A percentile compares a stretch with the other conserved stretches of the same genome.
Conservation (phyloP, 2,329 filamentous ascomycete species). For the Penicillium sp. region DNA sequence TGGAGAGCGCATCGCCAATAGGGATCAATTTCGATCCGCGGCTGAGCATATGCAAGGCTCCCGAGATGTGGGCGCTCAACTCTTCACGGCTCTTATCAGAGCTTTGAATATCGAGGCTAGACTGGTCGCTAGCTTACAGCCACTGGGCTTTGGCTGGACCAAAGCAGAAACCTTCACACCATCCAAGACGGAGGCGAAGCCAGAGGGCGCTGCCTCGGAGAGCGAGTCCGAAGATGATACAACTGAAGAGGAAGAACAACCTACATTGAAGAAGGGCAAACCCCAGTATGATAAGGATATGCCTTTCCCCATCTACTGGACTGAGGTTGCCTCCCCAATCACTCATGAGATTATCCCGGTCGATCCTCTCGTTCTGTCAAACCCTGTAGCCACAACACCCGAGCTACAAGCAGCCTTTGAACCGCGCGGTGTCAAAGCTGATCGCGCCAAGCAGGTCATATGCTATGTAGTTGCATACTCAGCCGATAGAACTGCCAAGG, state of each 20-base stretch:
- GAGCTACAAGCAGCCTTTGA: slow-evolving; percentile 78
- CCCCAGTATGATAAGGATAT: slow-evolving; percentile 75
- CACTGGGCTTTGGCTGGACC: slow-evolving; percentile 87
- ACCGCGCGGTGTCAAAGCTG: slow-evolving; percentile 80
- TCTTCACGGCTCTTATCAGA: slow-evolving; percentile 85
- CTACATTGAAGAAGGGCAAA: slow-evolving; percentile 48
- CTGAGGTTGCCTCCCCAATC: slow-evolving; percentile 82
- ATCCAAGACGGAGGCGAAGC: slow-evolving; percentile 35
- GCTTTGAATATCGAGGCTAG: slow-evolving; percentile 81
- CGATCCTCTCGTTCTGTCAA: slow-evolving; percentile 72
- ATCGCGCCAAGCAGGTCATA: slow-evolving; percentile 86
- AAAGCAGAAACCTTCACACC: slow-evolving; percentile 77
- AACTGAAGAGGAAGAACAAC: slow-evolving; percentile 28
- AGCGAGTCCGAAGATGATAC: slow-evolving; percentile 31
- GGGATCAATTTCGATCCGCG: slow-evolving; percentile 71
- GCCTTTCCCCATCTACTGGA: slow-evolving; percentile 89
- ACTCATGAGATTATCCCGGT: slow-evolving; percentile 80
- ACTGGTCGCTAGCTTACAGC: slow-evolving; percentile 83
- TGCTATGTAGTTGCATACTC: slow-evolving; percentile 87
- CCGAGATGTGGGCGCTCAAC: slow-evolving; percentile 82
- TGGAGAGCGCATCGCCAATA: slow-evolving; percentile 74
- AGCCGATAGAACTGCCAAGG: slow-evolving; percentile 85
- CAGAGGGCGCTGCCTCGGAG: slow-evolving; percentile 22
- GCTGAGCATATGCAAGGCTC: slow-evolving; percentile 79
- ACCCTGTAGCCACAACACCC: slow-evolving; percentile 71